A percentile compares a stretch with the other conserved stretches of the same genome.
These are phyloP conservation scores for Biscogniauxia sp. DNA, from an alignment of 2,329 filamentous ascomycete genomes.

Conservation along the genomic window DNA sequence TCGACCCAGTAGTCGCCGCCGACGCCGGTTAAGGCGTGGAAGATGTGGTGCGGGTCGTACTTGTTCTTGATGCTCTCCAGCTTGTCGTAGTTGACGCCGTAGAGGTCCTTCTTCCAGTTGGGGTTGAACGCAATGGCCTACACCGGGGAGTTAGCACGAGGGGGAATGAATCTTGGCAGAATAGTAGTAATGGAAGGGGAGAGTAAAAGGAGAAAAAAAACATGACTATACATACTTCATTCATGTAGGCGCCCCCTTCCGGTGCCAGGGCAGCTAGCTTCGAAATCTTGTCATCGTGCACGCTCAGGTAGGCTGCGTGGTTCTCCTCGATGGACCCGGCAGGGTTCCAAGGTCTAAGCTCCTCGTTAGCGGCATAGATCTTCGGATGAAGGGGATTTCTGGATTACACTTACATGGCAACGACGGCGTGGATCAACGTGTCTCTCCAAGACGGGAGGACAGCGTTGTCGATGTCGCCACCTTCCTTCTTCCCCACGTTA, in stretches of 20 bases:
- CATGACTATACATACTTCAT: conserved; percentile 39
- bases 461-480: conserved; percentile 28
- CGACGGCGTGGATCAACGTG: conserved; percentile 31
- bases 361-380: not conserved
- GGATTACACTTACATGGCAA: conserved; percentile 19
- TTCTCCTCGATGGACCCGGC: conserved; percentile 28
- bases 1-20: conserved; percentile 42
- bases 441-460: conserved; percentile 40
- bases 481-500: conserved; percentile 27
- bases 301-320: conserved; percentile 26
- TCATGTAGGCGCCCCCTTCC: conserved; percentile 45
- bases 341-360: conserved; percentile 32
- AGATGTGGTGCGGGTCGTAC: conserved; percentile 46
- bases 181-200: not conserved
- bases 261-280: conserved; percentile 39
- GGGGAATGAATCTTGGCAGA: not conserved
- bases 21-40: conserved; percentile 47
- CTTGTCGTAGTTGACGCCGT: conserved; percentile 43
- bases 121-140: conserved; percentile 38
- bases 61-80: conserved; percentile 46
- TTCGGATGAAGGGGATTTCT: not conserved
- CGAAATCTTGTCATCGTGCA: conserved; percentile 33
- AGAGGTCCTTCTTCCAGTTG: conserved; percentile 44
- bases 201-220: not conserved
- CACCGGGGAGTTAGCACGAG: too few species aligned